Base-by-base conservation (phyloP, 352 stramenopile species). In the Pythium sp. region DNA sequence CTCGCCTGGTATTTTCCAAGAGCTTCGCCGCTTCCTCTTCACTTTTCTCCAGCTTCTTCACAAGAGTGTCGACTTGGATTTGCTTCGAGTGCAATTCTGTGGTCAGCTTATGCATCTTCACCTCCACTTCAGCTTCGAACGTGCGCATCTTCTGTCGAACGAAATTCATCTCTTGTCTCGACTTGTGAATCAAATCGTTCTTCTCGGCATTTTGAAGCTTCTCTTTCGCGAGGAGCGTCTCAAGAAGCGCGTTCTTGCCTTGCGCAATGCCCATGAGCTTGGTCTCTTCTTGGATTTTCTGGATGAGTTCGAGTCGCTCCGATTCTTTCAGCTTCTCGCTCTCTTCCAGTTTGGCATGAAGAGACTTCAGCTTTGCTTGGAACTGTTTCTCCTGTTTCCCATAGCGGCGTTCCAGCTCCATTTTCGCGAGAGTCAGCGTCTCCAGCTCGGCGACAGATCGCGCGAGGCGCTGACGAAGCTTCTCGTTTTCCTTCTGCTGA, bases 211-310 rank as follows among this genome's bases (percentile, higher is more conserved):
- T 84, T 20, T 87, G 77, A 12, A 70, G 53, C 69, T 89, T 91
- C 62, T 89, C 84, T 41, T 78, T 77, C 0, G 78, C 71, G 3
- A 93, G 72, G n/a, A 91, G 63, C n/a, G 75, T 74, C 62, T 91
- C 81, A 26, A 93, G 60, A 32, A 91, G 20, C 7, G 75, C 58
- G 41, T 82, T 87, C 64, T 89, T 82, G 30, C 85, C 85, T 58
- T 91, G 80, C 5, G 79, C 80, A 26, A 86, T 56, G 30, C 85
- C 85, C 72, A 91, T 80, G n/a, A 84, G 72, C 62, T 85, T 84
- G 41, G 80, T 77, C 53, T 91, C 83, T 34, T 86, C 70, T 54
- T 91, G 83, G 9, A 91, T 70, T 12, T 72, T 77, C 47, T 86
- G 75, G 26, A 89, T 60, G 8, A 93, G 71, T 43, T 90, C 83